A percentile compares a stretch with the other conserved stretches of the same genome.
These are phyloP conservation scores for Phytophthora podocarpi DNA, from an alignment of 352 stramenopile genomes.

Conservation along the genomic window DNA sequence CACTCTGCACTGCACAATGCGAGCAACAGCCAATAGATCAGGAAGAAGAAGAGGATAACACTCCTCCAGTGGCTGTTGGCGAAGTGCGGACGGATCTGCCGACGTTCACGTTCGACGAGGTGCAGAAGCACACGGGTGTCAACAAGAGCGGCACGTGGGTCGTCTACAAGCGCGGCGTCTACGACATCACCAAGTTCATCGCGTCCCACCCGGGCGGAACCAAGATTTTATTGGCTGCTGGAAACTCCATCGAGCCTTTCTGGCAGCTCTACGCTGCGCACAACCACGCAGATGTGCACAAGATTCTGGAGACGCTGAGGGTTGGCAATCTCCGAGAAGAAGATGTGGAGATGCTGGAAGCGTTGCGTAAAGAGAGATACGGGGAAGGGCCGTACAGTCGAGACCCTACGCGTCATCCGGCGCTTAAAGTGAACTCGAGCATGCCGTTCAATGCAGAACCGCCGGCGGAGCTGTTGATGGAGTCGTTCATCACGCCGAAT, in stretches of 20 bases:
- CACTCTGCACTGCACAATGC: constrained; percentile 19
- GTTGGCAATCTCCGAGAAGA: constrained; percentile 91
- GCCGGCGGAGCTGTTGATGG: constrained; percentile 90
- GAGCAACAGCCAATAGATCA: constrained; percentile 12
- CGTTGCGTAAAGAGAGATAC: constrained; percentile 81
- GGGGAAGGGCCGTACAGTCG: constrained; percentile 92
- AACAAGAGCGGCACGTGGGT: constrained; percentile 91
- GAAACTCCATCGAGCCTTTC: constrained; percentile 90
- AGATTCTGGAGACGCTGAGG: constrained; percentile 91
- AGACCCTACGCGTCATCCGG: constrained; percentile 89
- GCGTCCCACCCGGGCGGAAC: constrained; percentile 91
- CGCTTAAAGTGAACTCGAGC: constrained; percentile 93
- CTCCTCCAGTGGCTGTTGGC: constrained; percentile 22
- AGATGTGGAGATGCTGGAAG: constrained; percentile 87
- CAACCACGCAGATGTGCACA: constrained; percentile 92
- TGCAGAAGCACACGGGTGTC: constrained; percentile 73
- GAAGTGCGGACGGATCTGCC: constrained; percentile 50
- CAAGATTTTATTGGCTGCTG: constrained; percentile 91
- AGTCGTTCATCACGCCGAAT: constrained; percentile 96
- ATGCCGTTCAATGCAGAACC: constrained; percentile 97
- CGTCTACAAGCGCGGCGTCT: constrained; percentile 94
- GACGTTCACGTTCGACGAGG: constrained; percentile 71
- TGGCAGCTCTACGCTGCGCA: constrained; percentile 98
- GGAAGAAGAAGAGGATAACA: constrained; percentile 5
- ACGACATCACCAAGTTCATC: constrained; percentile 98